Conservation (phyloP, 129 eudicot species). For the Flaveria ramosissima region DNA sequence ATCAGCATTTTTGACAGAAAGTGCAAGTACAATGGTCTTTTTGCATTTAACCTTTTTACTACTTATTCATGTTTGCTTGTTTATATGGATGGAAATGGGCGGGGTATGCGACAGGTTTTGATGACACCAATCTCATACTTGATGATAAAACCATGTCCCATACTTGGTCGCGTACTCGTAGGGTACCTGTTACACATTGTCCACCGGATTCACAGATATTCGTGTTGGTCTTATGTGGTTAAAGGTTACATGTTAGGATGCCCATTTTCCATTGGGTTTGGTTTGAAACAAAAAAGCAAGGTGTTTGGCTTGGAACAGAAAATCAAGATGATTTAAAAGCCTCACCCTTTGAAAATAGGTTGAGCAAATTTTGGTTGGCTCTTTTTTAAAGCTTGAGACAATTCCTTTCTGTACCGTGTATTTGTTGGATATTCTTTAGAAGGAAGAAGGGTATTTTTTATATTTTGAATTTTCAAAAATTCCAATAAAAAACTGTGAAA, state of each 20-base stretch:
- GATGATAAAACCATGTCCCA: background rate
- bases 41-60: background rate
- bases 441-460: no score
- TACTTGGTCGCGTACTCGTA: background rate
- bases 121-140: background rate
- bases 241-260: background rate
- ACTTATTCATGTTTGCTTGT: background rate
- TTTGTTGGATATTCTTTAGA: background rate
- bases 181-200: background rate
- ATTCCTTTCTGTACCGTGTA: background rate
- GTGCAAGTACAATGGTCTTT: background rate
- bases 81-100: background rate
- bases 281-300: background rate
- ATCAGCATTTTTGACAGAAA: background rate
- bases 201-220: background rate
- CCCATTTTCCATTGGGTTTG: background rate
- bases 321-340: background rate
- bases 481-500: background rate
- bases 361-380: background rate
- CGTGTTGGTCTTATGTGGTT: background rate
- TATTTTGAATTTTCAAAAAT: background rate
- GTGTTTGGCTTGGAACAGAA: no score
- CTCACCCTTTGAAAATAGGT: background rate
- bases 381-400: background rate
- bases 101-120: background rate